Percentiles rank a stretch among this genome's conserved stretches.
Conservation (phyloP, 129 eudicot genomes). For the Glebionis coronaria region DNA sequence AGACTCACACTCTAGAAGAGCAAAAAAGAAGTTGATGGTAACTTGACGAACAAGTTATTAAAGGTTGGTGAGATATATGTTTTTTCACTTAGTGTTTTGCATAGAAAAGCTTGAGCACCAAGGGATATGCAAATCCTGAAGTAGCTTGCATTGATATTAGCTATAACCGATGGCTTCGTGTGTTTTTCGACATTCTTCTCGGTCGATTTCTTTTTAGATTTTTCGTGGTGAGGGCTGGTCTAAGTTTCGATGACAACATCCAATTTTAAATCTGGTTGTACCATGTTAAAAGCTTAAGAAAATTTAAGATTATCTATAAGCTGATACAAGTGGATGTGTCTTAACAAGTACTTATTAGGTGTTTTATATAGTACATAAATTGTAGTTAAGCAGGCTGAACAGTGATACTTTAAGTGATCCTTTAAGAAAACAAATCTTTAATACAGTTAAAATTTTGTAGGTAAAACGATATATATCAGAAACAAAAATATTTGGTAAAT, state of each 20-base stretch:
- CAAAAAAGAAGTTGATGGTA: conserved; percentile 51
- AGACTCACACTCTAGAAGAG: no score
- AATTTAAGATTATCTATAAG: conserved; percentile 4
- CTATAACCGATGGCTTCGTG: conserved; percentile 33
- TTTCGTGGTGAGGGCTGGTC: conserved; percentile 3
- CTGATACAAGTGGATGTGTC: not conserved
- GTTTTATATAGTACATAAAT: conserved; percentile 22
- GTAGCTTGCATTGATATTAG: conserved; percentile 64
- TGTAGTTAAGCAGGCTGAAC: not conserved
- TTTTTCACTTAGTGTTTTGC: conserved; percentile 54
- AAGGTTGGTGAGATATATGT: conserved; percentile 22
- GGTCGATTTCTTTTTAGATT: not conserved
- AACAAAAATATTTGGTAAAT: conserved; percentile 1
- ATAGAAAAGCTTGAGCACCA: conserved; percentile 58
- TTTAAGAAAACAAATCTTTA: conserved; percentile 13
- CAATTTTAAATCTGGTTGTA: conserved; percentile 17
- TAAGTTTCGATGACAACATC: conserved; percentile 27
- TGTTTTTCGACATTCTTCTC: conserved; percentile 10
- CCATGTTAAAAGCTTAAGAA: conserved; percentile 21
- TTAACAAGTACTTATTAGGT: conserved; percentile 18
- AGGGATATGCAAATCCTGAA: conserved; percentile 66
- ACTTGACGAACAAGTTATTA: conserved; percentile 21
- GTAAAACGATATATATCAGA: conserved; percentile 9
- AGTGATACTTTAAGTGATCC: no score
- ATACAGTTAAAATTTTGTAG: conserved; percentile 4